Evolutionary conservation across 2,329 filamentous ascomycete species (phyloP), one percentile per base, ranked within the genome.

Genomic region (Neobulgaria alba): DNA sequence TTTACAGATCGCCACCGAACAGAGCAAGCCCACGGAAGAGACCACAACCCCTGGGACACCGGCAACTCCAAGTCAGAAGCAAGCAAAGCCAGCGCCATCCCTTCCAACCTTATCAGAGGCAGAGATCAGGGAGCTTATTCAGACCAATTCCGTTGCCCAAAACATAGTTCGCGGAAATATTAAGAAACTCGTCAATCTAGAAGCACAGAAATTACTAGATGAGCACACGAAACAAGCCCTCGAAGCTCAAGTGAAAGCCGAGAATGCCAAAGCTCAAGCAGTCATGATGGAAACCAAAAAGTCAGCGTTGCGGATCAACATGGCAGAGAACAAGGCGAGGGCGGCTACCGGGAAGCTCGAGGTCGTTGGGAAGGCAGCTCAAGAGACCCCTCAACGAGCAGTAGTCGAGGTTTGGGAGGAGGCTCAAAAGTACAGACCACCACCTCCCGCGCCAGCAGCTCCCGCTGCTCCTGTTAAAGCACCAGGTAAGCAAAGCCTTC

Each of bases 391-490:
- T 0, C 72, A 90, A 54, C 80, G 79, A 58, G 77, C 88, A 0
- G 87, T 96, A 3, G 75, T 68, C 8, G 88, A 95, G 61, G 89
- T 95, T 0, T 95, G 86, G 85, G 79, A 82, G 48, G 67, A 85
- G 39, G 88, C 83, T 0, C 89, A 90, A 63, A 68, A 65, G 39
- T 73, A 77, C 9, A 82, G 77, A n/a, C 43, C 51, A 23, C 34
- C 53, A 31, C 16, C 43, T 18, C 42, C 46, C 19, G 34, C 45
- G 33, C 30, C 29, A 29, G 21, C 48, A 18, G 17, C 46, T 20
- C 19, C 36, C n/a, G n/a, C n/a, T n/a, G 21, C 45, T 29, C 19
- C 29, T 10, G 43, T 43, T 49, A 45, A 29, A 37, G 35, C 26
- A 14, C 36, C 23, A 12, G 32, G 15, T 34, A 17, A 16, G 29